Evolutionary conservation across 164 flowering plant species (phyloP), one percentile per base, ranked within the genome.

Genomic region (Vitis labrusca): DNA sequence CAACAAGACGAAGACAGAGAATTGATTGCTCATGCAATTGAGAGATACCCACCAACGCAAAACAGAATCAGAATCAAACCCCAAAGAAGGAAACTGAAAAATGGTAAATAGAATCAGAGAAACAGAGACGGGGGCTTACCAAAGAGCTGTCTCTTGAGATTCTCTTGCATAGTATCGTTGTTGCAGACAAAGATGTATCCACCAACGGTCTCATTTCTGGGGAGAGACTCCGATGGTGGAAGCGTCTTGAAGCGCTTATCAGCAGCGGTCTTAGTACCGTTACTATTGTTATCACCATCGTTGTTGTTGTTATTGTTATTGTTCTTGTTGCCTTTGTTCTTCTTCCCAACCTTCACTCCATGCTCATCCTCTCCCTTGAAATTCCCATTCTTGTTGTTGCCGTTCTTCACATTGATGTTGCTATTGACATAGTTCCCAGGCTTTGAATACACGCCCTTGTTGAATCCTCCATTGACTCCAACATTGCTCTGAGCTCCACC

Each of bases 171-270:
- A 68, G 98, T 94, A 66, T 94, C 97, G 58, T 94, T 94, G 84
- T 94, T 94, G 86, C 98, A 94, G 69, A 94, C 97, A 63, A 94
- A 94, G 63, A 94, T 94, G 68, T 94, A 94, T 0, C 98, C 98
- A 32, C 98, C 98, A 66, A 94, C 71, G 0, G 89, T 79, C 74
- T 94, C 97, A 55, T 87, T 83, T 61, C 97, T 85, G 5, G 98
- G 97, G 63, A 94, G 75, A 64, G 97, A 73, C 71, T 94, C 98
- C 0, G 97, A 77, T 6, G 97, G 83, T 27, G 98, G 97, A 58
- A 94, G 89, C 9, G 99, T 89, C 87, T 92, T 95, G 72, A 92
- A 92, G 77, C 92, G 89, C 93, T 92, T 93, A 65, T 92, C 98
- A 11, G 65, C 84, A 6, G 73, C 77, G 51, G 52, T 81, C 60